phyloP scores from a whole-genome alignment of 73 alveolate species.

The Durusdinium trenchii region DNA sequence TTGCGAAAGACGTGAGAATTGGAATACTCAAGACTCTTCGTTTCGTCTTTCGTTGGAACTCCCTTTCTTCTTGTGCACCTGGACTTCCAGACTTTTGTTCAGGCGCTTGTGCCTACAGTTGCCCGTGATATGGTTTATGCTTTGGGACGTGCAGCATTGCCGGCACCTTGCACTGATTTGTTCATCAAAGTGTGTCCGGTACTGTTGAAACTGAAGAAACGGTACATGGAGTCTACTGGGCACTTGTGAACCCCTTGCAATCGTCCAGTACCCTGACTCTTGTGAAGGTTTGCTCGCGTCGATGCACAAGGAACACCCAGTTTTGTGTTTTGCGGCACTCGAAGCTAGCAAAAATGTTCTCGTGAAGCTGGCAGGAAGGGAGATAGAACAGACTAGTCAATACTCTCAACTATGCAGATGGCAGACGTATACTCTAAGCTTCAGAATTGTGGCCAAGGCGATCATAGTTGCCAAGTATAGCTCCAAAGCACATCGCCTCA shows the following conservation, averaged over 20 bases:
- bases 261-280: not conserved
- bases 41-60: too few species aligned
- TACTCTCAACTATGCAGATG: too few species aligned
- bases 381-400: too few species aligned
- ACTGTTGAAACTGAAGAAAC: not conserved
- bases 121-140: conserved; percentile 78
- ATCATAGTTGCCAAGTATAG: conserved; percentile 33
- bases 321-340: too few species aligned
- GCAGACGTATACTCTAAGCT: too few species aligned
- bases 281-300: not conserved
- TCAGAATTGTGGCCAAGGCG: conserved; percentile 19
- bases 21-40: not conserved
- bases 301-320: too few species aligned
- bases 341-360: too few species aligned
- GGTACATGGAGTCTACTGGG: not conserved
- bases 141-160: conserved; percentile 55
- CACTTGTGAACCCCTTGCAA: not conserved
- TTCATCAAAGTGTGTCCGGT: too few species aligned
- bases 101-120: conserved; percentile 58
- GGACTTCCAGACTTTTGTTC: not conserved
- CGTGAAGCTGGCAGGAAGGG: too few species aligned
- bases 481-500: conserved; percentile 51
- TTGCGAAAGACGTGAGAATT: not conserved
- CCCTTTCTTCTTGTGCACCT: too few species aligned
- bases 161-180: not conserved